A percentile compares a stretch with the other conserved stretches of the same genome.
These are phyloP conservation scores for Dacryopinax spathularia DNA, from an alignment of 768 basidiomycete genomes.

Conservation along the genomic window DNA sequence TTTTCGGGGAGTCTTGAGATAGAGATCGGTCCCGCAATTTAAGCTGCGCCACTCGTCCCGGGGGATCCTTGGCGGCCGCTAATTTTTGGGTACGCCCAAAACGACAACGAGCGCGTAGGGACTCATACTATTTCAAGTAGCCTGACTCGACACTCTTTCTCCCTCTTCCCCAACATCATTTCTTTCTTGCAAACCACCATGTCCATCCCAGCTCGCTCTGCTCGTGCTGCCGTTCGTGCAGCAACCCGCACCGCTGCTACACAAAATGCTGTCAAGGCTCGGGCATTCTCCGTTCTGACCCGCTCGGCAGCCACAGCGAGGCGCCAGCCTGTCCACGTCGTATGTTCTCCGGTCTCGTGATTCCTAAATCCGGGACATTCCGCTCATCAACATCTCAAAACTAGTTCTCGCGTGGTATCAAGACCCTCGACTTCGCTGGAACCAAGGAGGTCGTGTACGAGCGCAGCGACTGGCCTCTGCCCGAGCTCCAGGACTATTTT, in stretches of 20 bases:
- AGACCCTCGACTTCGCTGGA: slow-evolving; percentile 94
- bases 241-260: slow-evolving; percentile 38
- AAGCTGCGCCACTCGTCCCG: background rate
- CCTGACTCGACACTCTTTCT: slow-evolving; percentile 1
- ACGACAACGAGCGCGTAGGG: background rate
- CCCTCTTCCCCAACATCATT: background rate
- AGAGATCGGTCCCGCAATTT: background rate
- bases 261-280: slow-evolving; percentile 31
- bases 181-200: background rate
- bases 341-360: slow-evolving; percentile 7
- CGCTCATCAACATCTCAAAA: background rate
- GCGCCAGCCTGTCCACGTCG: slow-evolving; percentile 3
- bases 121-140: background rate
- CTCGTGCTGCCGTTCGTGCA: slow-evolving; percentile 54
- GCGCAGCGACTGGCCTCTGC: slow-evolving; percentile 92
- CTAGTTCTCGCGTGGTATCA: slow-evolving; percentile 55
- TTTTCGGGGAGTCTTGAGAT: slow-evolving; percentile 1
- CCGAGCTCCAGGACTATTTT: slow-evolving; percentile 98
- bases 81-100: background rate
- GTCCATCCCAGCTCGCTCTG: slow-evolving; percentile 46
- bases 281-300: slow-evolving; percentile 56
- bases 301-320: slow-evolving; percentile 26
- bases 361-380: background rate
- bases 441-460: slow-evolving; percentile 88
- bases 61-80: background rate